Percentiles rank a stretch among this genome's conserved stretches.
Conservation (phyloP, 495 filamentous ascomycete genomes). For the Clavariopsis aquatica region DNA sequence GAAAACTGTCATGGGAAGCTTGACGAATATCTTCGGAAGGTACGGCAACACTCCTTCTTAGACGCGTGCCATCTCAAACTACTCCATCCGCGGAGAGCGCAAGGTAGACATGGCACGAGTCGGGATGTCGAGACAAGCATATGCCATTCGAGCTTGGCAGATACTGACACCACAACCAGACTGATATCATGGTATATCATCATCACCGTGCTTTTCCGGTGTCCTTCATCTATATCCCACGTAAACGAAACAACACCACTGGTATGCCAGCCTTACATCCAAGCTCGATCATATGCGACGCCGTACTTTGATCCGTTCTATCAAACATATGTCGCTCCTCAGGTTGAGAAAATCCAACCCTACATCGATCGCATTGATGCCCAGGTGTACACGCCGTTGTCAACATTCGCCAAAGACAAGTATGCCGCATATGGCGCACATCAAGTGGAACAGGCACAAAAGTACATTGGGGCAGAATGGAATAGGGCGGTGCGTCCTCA, state of each 20-base stretch:
- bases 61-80: neutral
- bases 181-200: constrained; percentile 83
- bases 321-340: constrained; percentile 75
- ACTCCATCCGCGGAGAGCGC: neutral
- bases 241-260: constrained; percentile 69
- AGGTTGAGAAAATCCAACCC: constrained; percentile 73
- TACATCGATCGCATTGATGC: constrained; percentile 70
- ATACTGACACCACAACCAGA: constrained; percentile 49
- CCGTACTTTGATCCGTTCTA: constrained; percentile 89
- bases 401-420: constrained; percentile 59
- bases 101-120: neutral
- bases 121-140: neutral
- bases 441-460: constrained; percentile 63
- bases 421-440: constrained; percentile 79
- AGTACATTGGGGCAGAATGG: constrained; percentile 72
- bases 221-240: constrained; percentile 67
- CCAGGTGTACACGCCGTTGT: constrained; percentile 65
- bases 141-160: neutral
- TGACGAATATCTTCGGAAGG: constrained; percentile 34
- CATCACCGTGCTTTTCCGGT: constrained; percentile 75
- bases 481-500: constrained; percentile 72
- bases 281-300: constrained; percentile 63
- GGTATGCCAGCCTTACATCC: constrained; percentile 83
- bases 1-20: constrained; percentile 19
- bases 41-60: constrained; percentile 10